Conservation (phyloP, 2,329 filamentous ascomycete species). For the Chalaropsis ovoidea region DNA sequence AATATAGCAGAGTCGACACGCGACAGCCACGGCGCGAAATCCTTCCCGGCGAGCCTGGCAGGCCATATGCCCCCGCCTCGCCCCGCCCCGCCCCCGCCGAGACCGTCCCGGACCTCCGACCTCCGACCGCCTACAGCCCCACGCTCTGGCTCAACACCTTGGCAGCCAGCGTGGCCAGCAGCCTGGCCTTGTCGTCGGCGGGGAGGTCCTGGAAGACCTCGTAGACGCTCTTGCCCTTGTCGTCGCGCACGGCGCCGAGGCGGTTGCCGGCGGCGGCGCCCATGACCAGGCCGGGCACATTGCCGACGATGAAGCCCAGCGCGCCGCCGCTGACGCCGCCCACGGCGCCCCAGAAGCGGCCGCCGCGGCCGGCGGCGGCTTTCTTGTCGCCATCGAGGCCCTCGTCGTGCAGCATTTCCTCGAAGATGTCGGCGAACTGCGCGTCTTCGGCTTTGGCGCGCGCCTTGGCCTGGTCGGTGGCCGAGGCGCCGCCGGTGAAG, state of each 20-base stretch:
- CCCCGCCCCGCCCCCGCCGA: no score
- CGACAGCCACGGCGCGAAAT: neutral
- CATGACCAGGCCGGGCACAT: constrained; percentile 78
- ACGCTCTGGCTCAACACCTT: constrained; percentile 78
- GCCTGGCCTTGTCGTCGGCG: constrained; percentile 65
- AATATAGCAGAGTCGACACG: neutral
- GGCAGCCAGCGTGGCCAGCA: constrained; percentile 74
- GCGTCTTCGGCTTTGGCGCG: constrained; percentile 54
- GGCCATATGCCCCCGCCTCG: no score
- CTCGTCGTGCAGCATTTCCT: constrained; percentile 84
- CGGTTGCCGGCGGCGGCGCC: constrained; percentile 88
- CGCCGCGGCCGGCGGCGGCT: constrained; percentile 20
- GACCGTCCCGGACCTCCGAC: neutral
- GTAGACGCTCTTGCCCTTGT: constrained; percentile 90
- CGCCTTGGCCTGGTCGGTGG: constrained; percentile 33
- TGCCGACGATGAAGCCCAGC: constrained; percentile 89
- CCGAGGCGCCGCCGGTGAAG: constrained; percentile 37
- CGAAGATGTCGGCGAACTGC: constrained; percentile 80
- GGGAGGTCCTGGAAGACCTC: constrained; percentile 80
- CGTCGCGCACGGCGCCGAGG: constrained; percentile 79
- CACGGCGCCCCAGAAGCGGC: constrained; percentile 75
- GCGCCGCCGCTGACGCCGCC: constrained; percentile 80
- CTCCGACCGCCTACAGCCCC: constrained; percentile 36
- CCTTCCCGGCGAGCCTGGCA: neutral
- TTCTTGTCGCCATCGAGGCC: constrained; percentile 56